Percentiles rank a stretch among this genome's conserved stretches.
Conservation (phyloP, 306 rosid species). For the Lathyrus aphaca region DNA sequence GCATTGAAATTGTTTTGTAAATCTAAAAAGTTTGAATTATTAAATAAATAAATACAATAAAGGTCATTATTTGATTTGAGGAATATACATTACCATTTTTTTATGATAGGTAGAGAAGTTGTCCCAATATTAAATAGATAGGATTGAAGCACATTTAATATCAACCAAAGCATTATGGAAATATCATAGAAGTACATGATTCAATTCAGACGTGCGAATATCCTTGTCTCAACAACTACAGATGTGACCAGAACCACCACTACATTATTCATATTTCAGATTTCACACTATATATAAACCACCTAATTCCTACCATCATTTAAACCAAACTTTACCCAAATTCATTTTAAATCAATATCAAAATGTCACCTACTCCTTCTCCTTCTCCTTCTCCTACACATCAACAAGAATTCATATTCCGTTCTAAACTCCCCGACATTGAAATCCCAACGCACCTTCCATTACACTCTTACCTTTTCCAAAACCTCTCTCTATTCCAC, state of each 20-base stretch:
- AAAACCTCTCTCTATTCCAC: constrained; percentile 54
- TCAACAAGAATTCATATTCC: constrained; percentile 57
- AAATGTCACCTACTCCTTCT: constrained; percentile 11
- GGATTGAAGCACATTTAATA: neutral
- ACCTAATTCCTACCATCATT: neutral
- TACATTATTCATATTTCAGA: neutral
- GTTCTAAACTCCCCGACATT: constrained; percentile 77
- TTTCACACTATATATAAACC: neutral
- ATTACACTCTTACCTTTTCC: constrained; percentile 70
- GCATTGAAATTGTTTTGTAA: too few relatives aligned
- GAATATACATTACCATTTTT: too few relatives aligned
- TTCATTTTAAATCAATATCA: too few relatives aligned
- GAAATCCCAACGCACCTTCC: constrained; percentile 80
- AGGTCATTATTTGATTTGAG: too few relatives aligned
- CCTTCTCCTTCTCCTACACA: neutral
- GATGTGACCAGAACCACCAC: neutral
- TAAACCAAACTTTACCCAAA: neutral
- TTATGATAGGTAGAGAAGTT: too few relatives aligned
- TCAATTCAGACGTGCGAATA: neutral
- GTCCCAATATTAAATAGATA: too few relatives aligned
- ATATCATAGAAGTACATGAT: neutral
- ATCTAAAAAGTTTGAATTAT: too few relatives aligned
- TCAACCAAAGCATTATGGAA: neutral
- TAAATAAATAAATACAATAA: too few relatives aligned
- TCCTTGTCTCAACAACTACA: constrained; percentile 30